phyloP scores from a whole-genome alignment of 2,329 filamentous ascomycete genomes.

The Xylaria sp. region DNA sequence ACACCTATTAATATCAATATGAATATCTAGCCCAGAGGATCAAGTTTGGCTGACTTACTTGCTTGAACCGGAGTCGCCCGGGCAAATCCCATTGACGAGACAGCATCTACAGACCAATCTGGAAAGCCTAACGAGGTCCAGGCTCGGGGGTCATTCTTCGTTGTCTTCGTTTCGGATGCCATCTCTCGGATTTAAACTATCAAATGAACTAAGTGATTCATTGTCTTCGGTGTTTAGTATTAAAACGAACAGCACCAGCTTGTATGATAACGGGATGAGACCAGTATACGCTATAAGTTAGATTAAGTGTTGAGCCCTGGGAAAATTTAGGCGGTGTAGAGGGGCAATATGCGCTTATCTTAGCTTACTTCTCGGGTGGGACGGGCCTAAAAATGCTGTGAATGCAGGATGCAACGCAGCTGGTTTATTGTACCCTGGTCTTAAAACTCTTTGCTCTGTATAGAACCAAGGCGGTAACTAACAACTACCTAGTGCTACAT shows the following conservation, averaged over 20 bases:
- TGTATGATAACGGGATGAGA: background rate
- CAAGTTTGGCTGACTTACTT: constrained; percentile 54
- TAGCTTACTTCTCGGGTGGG: constrained; percentile 3
- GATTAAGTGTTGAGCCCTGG: background rate
- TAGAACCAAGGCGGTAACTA: no score
- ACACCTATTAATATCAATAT: constrained; percentile 53
- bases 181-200: constrained; percentile 38
- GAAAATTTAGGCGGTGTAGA: constrained; percentile 38
- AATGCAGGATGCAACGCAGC: no score
- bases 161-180: constrained; percentile 48
- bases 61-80: constrained; percentile 96
- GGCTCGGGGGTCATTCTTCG: constrained; percentile 61
- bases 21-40: background rate
- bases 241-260: background rate
- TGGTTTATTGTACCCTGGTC: no score
- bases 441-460: no score
- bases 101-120: constrained; percentile 87
- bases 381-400: no score
- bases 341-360: constrained; percentile 31
- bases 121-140: constrained; percentile 78
- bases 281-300: background rate
- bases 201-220: background rate
- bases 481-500: no score
- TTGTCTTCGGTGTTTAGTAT: background rate
- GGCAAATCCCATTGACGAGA: constrained; percentile 83